Evolutionary conservation across 2,329 filamentous ascomycete species (phyloP).

Genomic region (Aspergillus neotritici): DNA sequence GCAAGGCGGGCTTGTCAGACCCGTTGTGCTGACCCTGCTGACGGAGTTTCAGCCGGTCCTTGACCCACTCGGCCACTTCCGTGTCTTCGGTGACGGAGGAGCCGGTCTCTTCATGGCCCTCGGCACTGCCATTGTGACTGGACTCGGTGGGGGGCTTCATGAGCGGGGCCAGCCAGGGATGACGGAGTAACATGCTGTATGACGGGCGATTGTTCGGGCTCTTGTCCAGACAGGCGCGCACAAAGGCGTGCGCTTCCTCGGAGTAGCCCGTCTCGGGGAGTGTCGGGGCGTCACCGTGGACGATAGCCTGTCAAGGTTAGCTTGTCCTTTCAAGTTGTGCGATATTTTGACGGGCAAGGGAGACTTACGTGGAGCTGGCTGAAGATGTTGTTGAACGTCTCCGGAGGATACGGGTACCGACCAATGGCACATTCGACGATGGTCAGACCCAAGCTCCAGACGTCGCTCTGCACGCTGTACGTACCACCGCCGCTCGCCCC

Average conservation of each 20-base stretch:
- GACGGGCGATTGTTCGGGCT: conserved; percentile 87
- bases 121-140: conserved; percentile 44
- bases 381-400: conserved; percentile 98
- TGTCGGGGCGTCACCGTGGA: conserved; percentile 90
- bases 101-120: conserved; percentile 27
- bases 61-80: conserved; percentile 85
- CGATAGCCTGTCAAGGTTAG: conserved; percentile 67
- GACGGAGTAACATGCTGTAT: conserved; percentile 81
- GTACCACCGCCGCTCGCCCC: conserved; percentile 70
- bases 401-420: conserved; percentile 90
- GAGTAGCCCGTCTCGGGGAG: conserved; percentile 76
- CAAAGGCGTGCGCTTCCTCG: conserved; percentile 75
- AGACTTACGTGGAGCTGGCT: conserved; percentile 85
- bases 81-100: conserved; percentile 57
- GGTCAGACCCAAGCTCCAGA: conserved; percentile 91
- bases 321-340: background rate
- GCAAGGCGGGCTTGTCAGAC: conserved; percentile 69
- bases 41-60: conserved; percentile 61
- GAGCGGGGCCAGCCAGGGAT: conserved; percentile 76
- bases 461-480: conserved; percentile 96
- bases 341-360: background rate
- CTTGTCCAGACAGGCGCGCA: conserved; percentile 85
- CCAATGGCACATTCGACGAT: conserved; percentile 96
- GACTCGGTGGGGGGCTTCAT: conserved; percentile 69
- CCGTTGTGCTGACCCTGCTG: conserved; percentile 53